Conservation (phyloP, 352 stramenopile species). For the Phytophthora megakarya region DNA sequence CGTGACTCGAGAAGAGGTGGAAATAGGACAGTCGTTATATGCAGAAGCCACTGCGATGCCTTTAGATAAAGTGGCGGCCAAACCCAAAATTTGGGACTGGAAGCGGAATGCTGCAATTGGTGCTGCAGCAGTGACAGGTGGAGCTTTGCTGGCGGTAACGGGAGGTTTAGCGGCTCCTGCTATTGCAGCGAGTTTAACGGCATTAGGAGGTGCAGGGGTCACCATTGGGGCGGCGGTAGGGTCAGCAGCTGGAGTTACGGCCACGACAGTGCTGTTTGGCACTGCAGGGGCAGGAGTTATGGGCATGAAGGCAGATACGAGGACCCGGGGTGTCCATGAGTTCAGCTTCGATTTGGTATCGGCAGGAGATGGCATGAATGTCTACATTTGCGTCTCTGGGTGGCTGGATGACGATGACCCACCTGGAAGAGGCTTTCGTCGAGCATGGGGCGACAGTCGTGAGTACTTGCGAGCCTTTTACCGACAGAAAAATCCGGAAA, state of each 20-base stretch:
- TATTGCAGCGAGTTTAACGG: conserved; percentile 64
- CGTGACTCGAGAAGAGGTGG: conserved; percentile 72
- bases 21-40: conserved; percentile 70
- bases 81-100: conserved; percentile 75
- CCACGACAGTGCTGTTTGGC: conserved; percentile 81
- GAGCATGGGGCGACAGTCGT: conserved; percentile 77
- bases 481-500: conserved; percentile 62
- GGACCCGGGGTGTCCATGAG: conserved; percentile 76
- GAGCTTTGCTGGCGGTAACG: conserved; percentile 74
- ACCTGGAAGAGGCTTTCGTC: conserved; percentile 56
- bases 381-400: conserved; percentile 87
- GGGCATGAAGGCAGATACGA: conserved; percentile 79
- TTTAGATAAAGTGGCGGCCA: conserved; percentile 60
- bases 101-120: conserved; percentile 80
- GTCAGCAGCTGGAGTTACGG: conserved; percentile 62
- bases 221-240: conserved; percentile 64
- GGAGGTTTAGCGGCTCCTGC: conserved; percentile 65
- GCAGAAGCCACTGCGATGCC: conserved; percentile 78
- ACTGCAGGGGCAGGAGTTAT: conserved; percentile 79
- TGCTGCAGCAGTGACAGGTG: conserved; percentile 67
- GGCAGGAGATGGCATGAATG: conserved; percentile 83
- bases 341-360: conserved; percentile 86
- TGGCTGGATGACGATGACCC: conserved; percentile 86
- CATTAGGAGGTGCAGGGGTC: conserved; percentile 62
- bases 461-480: conserved; percentile 86